A percentile compares a stretch with the other conserved stretches of the same genome.
These are phyloP conservation scores for Stropharia rugosoannulata DNA, from an alignment of 768 basidiomycete genomes.

Conservation along the genomic window DNA sequence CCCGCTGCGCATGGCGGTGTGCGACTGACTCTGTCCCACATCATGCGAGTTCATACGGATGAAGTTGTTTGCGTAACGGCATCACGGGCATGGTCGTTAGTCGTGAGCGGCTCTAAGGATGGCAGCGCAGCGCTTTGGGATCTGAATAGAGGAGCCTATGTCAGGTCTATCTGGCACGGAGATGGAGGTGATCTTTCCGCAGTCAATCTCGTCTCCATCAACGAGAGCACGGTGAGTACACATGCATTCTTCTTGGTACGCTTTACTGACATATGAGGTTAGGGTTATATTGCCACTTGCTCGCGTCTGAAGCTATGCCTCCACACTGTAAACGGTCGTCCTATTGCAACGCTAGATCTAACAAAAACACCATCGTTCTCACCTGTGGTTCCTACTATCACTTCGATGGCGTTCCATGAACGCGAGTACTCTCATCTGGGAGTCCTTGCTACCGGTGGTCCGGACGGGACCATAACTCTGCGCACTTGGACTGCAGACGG, in stretches of 20 bases:
- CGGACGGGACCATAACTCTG: conserved; percentile 76
- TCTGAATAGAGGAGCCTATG: conserved; percentile 79
- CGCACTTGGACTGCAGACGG: conserved; percentile 83
- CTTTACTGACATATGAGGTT: not conserved
- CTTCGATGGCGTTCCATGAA: conserved; percentile 83
- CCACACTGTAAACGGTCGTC: conserved; percentile 85
- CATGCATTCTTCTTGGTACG: not conserved
- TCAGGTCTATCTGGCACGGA: conserved; percentile 77
- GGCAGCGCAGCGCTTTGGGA: conserved; percentile 91
- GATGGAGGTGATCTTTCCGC: conserved; percentile 35
- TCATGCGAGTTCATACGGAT: conserved; percentile 79
- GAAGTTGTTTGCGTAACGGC: conserved; percentile 67
- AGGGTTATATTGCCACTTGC: conserved; percentile 90
- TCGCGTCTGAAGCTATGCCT: conserved; percentile 69
- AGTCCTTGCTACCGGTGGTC: conserved; percentile 76
- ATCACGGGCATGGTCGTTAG: conserved; percentile 79
- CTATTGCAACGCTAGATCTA: conserved; percentile 71
- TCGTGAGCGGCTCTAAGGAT: conserved; percentile 82
- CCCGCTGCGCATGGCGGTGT: conserved; percentile 22
- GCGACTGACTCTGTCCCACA: conserved; percentile 51
- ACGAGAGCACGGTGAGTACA: conserved; percentile 78
- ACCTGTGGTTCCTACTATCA: conserved; percentile 53
- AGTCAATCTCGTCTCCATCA: conserved; percentile 72
- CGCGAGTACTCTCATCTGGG: conserved; percentile 81
- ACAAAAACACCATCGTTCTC: conserved; percentile 42